phyloP scores from a whole-genome alignment of 2,329 filamentous ascomycete species.

The Botrytis aclada region DNA sequence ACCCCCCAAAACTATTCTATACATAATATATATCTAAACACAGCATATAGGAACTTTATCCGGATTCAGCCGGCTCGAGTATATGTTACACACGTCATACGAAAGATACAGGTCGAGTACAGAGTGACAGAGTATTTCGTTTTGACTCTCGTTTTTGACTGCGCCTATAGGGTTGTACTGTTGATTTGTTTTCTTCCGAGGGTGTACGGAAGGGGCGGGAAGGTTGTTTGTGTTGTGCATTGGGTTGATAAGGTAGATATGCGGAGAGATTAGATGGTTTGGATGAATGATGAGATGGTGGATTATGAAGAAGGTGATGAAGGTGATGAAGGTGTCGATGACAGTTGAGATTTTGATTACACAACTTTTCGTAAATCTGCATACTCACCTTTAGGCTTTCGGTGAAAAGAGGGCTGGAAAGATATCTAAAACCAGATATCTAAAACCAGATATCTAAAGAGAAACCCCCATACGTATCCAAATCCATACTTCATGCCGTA shows the following conservation, averaged over 20 bases:
- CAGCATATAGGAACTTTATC: slow-evolving; percentile 1
- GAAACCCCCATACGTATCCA: neutral
- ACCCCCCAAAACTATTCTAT: neutral
- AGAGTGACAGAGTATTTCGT: neutral
- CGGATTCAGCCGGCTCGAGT: neutral
- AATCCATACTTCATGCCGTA: neutral
- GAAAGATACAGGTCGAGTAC: neutral
- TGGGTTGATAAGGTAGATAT: neutral
- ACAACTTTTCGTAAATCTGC: neutral
- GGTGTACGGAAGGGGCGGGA: neutral
- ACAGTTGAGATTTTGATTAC: neutral
- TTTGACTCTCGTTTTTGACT: neutral
- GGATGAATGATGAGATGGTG: neutral
- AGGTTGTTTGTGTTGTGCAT: neutral
- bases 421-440: neutral
- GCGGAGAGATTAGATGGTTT: neutral
- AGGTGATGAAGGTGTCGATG: neutral
- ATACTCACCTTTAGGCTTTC: neutral
- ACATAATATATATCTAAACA: neutral
- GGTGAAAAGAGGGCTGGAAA: neutral
- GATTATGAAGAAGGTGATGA: neutral
- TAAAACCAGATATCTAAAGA: neutral
- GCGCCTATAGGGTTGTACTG: neutral
- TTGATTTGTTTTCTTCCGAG: neutral
- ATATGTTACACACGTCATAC: neutral